Evolutionary conservation across 1,284 basidiomycete species (phyloP).

Genomic region (Ceraceosorus bombacis): DNA sequence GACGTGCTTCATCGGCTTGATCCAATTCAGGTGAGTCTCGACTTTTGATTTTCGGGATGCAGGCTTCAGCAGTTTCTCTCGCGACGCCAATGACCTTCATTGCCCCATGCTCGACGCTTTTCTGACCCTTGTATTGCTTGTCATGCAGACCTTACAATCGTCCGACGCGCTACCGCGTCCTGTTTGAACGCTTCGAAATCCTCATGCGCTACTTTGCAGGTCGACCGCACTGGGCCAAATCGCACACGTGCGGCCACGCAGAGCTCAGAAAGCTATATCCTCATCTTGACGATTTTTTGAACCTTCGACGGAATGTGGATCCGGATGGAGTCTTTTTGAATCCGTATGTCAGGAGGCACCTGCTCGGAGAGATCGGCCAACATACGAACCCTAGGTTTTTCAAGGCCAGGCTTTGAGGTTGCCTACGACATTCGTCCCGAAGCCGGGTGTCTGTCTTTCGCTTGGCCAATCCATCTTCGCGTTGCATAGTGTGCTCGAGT

Average conservation of each 20-base stretch:
- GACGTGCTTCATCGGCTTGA: conserved; percentile 90
- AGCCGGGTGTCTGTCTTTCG: no score
- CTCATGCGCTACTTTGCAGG: conserved; percentile 69
- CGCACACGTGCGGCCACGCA: conserved; percentile 67
- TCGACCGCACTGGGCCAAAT: conserved; percentile 95
- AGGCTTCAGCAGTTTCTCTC: no score
- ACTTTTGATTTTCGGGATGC: background rate
- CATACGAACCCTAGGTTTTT: conserved; percentile 23
- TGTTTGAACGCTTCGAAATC: conserved; percentile 72
- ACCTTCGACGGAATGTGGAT: conserved; percentile 66
- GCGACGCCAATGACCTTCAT: no score
- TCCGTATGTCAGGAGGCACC: conserved; percentile 54
- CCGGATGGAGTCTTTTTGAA: conserved; percentile 66
- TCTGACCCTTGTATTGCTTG: background rate
- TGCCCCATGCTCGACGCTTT: no score
- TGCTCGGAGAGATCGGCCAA: conserved; percentile 50
- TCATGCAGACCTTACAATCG: conserved; percentile 71
- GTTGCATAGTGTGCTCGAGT: no score
- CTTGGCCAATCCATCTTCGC: no score
- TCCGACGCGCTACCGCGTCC: conserved; percentile 72
- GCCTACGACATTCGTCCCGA: no score
- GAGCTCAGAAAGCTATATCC: conserved; percentile 68
- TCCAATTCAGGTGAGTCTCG: conserved; percentile 77
- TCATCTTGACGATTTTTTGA: conserved; percentile 70
- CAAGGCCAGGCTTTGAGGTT: conserved; percentile 20